Evolutionary conservation across 371 early-diverging fungal species (phyloP), one percentile per base, ranked within the genome.

Genomic region (Syncephalastrum monosporum): DNA sequence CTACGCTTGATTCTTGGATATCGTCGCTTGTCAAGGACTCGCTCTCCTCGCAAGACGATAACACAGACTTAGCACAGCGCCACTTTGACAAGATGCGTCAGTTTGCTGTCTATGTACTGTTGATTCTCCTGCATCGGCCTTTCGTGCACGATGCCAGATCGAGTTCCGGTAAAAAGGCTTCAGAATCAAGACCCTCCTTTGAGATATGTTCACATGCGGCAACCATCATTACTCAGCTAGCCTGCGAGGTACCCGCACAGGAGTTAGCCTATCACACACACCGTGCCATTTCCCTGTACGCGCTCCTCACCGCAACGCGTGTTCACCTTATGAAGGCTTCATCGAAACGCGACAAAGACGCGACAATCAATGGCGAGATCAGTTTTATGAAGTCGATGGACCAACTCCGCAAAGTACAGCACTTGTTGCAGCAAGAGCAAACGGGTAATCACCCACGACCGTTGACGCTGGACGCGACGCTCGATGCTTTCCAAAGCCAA

Each of bases 91-190:
- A 47, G 15, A 24, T 67, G 17, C 51, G 56, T 17, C 41, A 46
- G 14, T 47, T 68, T 8, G 46, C 45, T 16, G 38, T 69, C 16
- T 61, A 70, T 17, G 64, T 67, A 19, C 29, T 67, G 12, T 27
- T 79, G 51, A 72, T 79, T 1, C 45, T 79, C 2, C 42, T 79
- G 17, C 79, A 79, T 53, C 62, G 69, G 17, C 79, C 79, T 3
- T 74, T 74, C 51, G 62, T 75, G 24, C 57, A 69, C 21, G 71
- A 78, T 24, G 44, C 38, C 2, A 57, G 5, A 12, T 42, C 46
- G 43, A 58, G 24, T 24, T 23, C 7, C 10, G 33, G 10, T 29
- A 63, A 56, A 49, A 65, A 57, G 19, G 59, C 50, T 5, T 42
- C 38, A 6, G 59, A 52, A 42, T 44, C 53, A 6, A 46, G 61